Evolutionary conservation across 352 stramenopile genomes (phyloP).

Genomic region (Globisporangium acanthophoron): DNA sequence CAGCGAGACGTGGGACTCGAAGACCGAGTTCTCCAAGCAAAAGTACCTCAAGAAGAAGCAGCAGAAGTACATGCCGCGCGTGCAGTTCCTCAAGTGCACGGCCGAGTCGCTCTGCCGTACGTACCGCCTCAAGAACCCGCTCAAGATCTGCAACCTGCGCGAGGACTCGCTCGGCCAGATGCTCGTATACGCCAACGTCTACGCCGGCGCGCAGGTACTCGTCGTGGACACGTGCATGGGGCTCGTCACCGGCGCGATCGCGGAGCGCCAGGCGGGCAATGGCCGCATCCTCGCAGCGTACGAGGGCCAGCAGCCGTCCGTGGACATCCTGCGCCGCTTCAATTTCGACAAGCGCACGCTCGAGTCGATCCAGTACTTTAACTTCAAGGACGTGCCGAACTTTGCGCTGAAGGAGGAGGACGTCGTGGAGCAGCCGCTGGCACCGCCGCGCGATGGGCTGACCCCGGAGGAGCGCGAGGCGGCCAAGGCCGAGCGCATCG

Average conservation of each 20-base stretch:
- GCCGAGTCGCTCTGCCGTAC: constrained; percentile 86
- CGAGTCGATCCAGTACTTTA: constrained; percentile 74
- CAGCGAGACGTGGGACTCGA: constrained; percentile 92
- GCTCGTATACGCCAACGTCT: constrained; percentile 91
- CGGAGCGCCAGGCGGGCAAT: constrained; percentile 68
- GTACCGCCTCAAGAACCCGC: constrained; percentile 86
- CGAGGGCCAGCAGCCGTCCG: constrained; percentile 66
- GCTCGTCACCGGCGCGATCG: constrained; percentile 86
- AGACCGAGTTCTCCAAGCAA: constrained; percentile 95
- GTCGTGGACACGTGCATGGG: constrained; percentile 92
- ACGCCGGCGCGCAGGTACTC: constrained; percentile 84
- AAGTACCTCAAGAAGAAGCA: constrained; percentile 97
- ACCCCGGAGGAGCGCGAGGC: constrained; percentile 50
- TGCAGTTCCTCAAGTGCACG: constrained; percentile 84
- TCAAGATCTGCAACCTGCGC: constrained; percentile 88
- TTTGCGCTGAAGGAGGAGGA: constrained; percentile 46
- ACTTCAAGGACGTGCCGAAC: constrained; percentile 54
- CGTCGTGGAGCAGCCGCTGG: constrained; percentile 31
- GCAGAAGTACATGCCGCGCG: constrained; percentile 88
- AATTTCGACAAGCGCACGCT: constrained; percentile 79
- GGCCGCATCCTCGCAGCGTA: constrained; percentile 69
- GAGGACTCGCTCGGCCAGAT: constrained; percentile 93
- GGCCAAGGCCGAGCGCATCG: constrained; percentile 75
- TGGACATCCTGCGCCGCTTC: constrained; percentile 79
- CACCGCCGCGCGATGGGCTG: constrained; percentile 42